Percentiles rank a stretch among this genome's conserved stretches.
Evolutionary conservation across 106 monocot genomes (phyloP).

Genomic region (Dendrobium chrysotoxum): DNA sequence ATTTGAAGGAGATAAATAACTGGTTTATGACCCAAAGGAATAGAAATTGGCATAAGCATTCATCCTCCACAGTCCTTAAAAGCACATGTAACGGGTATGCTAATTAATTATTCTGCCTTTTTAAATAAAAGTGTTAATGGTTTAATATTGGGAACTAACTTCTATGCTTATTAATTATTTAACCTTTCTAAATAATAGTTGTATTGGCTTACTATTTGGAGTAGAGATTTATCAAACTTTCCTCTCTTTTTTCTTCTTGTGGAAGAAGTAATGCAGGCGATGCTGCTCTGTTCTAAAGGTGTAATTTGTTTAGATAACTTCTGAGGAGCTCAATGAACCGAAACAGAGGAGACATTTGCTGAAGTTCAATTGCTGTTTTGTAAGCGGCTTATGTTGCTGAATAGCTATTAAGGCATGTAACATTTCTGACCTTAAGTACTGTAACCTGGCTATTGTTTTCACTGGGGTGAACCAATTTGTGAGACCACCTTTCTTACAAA

Average conservation of each 20-base stretch:
- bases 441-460: neutral
- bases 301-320: neutral
- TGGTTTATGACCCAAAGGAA: constrained; percentile 5
- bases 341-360: neutral
- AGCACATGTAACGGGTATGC: constrained; percentile 4
- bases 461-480: neutral
- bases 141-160: neutral
- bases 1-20: constrained; percentile 8
- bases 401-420: neutral
- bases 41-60: neutral
- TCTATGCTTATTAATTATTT: neutral
- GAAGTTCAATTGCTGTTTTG: neutral
- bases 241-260: neutral
- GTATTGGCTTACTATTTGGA: neutral
- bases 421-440: neutral
- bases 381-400: neutral
- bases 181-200: no score
- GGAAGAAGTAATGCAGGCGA: neutral
- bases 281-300: neutral
- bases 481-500: neutral
- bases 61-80: neutral
- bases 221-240: neutral
- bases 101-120: neutral
- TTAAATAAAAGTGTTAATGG: neutral
- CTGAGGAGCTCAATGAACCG: neutral